A percentile compares a stretch with the other conserved stretches of the same genome.
These are phyloP conservation scores for Candida hispaniensis DNA, from an alignment of 805 yeast genomes.

Conservation along the genomic window DNA sequence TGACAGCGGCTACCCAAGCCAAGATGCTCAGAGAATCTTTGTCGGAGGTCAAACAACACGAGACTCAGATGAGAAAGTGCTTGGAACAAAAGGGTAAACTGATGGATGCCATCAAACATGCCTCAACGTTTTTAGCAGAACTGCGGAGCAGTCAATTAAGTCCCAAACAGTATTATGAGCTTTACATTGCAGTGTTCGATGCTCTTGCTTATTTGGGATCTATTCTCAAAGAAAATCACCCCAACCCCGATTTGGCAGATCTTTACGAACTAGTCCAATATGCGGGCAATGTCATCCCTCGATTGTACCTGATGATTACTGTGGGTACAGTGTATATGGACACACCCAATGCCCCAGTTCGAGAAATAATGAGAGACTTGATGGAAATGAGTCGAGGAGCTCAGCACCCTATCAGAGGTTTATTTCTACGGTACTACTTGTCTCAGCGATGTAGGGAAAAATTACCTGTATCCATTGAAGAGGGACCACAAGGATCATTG, in stretches of 20 bases:
- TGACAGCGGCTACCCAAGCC: too few relatives aligned
- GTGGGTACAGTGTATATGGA: constrained; percentile 86
- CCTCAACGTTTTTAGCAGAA: constrained; percentile 71
- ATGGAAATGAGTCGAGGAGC: constrained; percentile 97
- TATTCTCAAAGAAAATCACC: constrained; percentile 57
- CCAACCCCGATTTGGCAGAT: constrained; percentile 68
- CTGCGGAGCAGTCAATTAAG: constrained; percentile 62
- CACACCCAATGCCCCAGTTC: constrained; percentile 62
- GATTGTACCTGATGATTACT: constrained; percentile 88
- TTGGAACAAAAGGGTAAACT: constrained; percentile 57
- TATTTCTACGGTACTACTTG: constrained; percentile 79
- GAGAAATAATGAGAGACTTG: constrained; percentile 88
- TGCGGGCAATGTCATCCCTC: constrained; percentile 81
- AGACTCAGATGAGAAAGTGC: constrained; percentile 63
- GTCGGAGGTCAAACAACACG: constrained; percentile 53
- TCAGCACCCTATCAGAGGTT: constrained; percentile 87
- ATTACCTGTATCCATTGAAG: constrained; percentile 34
- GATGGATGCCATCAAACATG: constrained; percentile 82
- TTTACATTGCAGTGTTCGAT: constrained; percentile 76
- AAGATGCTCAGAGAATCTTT: constrained; percentile 28
- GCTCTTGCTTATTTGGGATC: constrained; percentile 58
- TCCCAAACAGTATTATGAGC: constrained; percentile 89
- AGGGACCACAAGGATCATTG: constrained; percentile 32
- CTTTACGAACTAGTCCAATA: constrained; percentile 91
- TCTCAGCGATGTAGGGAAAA: constrained; percentile 70